Conservation (phyloP, 2,329 filamentous ascomycete genomes). For the Verticillium albo-atrum region DNA sequence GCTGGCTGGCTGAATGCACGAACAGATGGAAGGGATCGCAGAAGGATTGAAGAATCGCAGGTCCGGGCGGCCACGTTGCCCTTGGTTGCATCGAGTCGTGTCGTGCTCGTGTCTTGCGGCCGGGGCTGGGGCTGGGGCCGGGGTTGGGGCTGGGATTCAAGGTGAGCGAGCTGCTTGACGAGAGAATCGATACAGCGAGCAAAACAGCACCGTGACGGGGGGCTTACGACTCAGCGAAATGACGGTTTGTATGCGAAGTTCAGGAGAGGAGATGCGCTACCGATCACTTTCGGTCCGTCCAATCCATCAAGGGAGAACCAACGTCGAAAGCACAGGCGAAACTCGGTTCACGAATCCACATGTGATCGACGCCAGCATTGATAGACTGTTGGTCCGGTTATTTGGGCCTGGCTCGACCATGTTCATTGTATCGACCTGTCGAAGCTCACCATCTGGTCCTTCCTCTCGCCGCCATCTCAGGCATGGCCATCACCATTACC, state of each 20-base stretch:
- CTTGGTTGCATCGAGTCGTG: background rate
- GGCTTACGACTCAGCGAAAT: background rate
- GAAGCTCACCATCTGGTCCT: too few species aligned
- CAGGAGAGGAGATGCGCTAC: background rate
- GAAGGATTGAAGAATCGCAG: background rate
- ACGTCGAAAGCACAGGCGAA: background rate
- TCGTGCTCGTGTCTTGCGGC: background rate
- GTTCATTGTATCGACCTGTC: background rate
- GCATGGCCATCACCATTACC: too few species aligned
- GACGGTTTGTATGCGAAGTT: background rate
- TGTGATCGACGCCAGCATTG: background rate
- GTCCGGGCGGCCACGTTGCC: background rate
- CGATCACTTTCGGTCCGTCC: background rate
- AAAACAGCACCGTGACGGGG: too few species aligned
- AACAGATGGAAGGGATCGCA: background rate
- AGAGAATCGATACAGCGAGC: too few species aligned
- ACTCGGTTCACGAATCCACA: background rate
- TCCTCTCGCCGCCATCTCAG: too few species aligned
- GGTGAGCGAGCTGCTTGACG: background rate
- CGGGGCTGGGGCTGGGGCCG: background rate
- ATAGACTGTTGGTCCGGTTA: background rate
- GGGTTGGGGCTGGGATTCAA: background rate
- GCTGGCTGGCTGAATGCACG: background rate
- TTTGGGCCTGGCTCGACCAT: background rate
- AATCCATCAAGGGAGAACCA: background rate